Percentiles rank a stretch among this genome's conserved stretches.
These are phyloP conservation scores for Dalbergia oliveri DNA, from an alignment of 306 rosid species.

Conservation along the genomic window DNA sequence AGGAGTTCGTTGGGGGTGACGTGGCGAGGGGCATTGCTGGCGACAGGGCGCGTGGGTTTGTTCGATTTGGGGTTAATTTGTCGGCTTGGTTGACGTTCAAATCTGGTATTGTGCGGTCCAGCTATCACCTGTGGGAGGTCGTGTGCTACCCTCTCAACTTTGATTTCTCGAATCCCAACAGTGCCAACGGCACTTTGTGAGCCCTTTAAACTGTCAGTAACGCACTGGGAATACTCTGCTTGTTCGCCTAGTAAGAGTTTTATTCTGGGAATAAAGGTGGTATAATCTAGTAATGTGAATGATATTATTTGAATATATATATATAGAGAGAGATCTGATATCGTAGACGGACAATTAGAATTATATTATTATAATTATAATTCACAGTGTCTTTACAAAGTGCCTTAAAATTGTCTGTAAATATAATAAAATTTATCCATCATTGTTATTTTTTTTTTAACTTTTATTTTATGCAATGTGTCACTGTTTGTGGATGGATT, in stretches of 20 bases:
- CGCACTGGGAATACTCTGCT: not conserved
- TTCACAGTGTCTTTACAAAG: too few relatives aligned
- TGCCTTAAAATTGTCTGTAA: too few relatives aligned
- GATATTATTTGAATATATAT: too few relatives aligned
- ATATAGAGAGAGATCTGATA: not conserved
- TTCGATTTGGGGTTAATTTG: constrained; percentile 21
- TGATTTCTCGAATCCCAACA: constrained; percentile 9
- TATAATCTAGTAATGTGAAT: too few relatives aligned
- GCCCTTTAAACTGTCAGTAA: constrained; percentile 23
- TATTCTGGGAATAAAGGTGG: too few relatives aligned
- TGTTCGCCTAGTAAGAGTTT: not conserved
- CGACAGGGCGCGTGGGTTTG: constrained; percentile 29
- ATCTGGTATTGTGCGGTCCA: constrained; percentile 15
- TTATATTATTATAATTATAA: too few relatives aligned
- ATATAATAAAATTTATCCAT: too few relatives aligned
- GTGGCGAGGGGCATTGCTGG: constrained; percentile 25
- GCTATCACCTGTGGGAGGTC: constrained; percentile 17
- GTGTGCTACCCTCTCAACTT: constrained; percentile 25
- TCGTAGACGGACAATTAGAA: too few relatives aligned
- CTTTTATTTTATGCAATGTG: too few relatives aligned
- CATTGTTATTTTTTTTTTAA: too few relatives aligned
- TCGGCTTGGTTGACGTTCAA: constrained; percentile 26
- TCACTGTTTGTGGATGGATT: too few relatives aligned
- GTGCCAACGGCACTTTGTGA: constrained; percentile 35
- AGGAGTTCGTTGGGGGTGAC: not conserved